These are phyloP conservation scores for Globisporangium cystogenes DNA, from an alignment of 352 stramenopile species.

Conservation along the genomic window DNA sequence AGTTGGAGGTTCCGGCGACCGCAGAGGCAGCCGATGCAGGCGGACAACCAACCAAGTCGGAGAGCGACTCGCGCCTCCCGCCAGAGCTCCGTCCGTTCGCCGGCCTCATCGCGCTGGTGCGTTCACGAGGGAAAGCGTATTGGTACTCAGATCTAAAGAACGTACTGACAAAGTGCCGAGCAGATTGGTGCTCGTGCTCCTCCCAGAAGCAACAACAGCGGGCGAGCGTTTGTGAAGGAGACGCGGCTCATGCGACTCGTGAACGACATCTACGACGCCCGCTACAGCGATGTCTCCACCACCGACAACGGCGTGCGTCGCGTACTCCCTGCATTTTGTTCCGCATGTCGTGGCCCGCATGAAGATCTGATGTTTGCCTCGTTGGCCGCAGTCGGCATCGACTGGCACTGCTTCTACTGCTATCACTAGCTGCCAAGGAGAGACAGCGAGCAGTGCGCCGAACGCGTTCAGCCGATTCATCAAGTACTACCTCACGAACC, in stretches of 20 bases:
- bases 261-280: constrained; percentile 70
- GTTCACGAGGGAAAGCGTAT: neutral
- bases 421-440: neutral
- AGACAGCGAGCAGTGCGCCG: neutral
- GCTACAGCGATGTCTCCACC: constrained; percentile 23
- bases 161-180: neutral
- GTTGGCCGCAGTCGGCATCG: neutral
- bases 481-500: constrained; percentile 53
- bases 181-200: neutral
- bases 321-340: no score
- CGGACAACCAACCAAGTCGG: neutral
- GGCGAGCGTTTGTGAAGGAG: constrained; percentile 33
- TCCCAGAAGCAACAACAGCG: neutral
- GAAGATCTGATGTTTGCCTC: neutral
- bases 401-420: neutral
- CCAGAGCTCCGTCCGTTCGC: constrained; percentile 19
- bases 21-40: neutral
- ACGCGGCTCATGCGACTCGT: constrained; percentile 43
- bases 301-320: constrained; percentile 16
- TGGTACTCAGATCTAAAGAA: neutral
- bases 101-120: constrained; percentile 34
- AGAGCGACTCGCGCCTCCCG: neutral
- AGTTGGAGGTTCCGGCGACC: neutral
- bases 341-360: no score
- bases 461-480: constrained; percentile 39